phyloP scores from a whole-genome alignment of 1,284 basidiomycete genomes.

The Boletus subluridellus region DNA sequence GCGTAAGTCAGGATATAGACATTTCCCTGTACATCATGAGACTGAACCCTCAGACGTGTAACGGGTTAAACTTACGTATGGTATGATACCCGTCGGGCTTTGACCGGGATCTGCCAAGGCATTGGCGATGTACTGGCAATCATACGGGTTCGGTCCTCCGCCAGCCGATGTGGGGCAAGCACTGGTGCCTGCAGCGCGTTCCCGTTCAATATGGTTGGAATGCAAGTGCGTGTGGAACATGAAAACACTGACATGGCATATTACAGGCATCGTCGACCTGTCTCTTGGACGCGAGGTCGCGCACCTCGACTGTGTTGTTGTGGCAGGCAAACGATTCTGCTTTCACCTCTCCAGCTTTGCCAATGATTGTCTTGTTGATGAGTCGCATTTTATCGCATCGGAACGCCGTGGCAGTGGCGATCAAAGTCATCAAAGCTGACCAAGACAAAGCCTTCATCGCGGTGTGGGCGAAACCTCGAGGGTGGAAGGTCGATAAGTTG shows the following conservation, averaged over 20 bases:
- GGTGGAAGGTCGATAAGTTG: background rate
- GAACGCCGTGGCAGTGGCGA: background rate
- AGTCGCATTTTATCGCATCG: background rate
- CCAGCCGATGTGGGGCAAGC: too few species aligned
- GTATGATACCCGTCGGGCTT: too few species aligned
- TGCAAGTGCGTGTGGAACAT: background rate
- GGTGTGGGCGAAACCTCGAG: background rate
- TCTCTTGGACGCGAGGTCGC: background rate
- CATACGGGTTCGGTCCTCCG: too few species aligned
- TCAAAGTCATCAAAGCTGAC: background rate
- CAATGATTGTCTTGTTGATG: background rate
- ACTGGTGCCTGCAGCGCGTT: background rate
- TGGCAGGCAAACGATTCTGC: background rate
- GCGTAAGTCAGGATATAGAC: accelerated
- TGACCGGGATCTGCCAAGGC: too few species aligned
- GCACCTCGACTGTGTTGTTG: background rate
- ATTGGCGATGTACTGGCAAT: too few species aligned
- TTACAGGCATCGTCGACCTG: background rate
- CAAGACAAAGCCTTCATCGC: background rate
- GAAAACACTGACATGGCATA: background rate
- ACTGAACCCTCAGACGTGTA: too few species aligned
- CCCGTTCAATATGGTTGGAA: background rate
- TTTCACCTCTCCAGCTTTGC: background rate
- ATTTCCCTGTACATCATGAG: too few species aligned
- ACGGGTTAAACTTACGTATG: too few species aligned